Percentiles rank a stretch among this genome's conserved stretches.
These are phyloP conservation scores for Geotrichum aggregatum DNA, from an alignment of 1,139 yeast genomes.

Conservation along the genomic window DNA sequence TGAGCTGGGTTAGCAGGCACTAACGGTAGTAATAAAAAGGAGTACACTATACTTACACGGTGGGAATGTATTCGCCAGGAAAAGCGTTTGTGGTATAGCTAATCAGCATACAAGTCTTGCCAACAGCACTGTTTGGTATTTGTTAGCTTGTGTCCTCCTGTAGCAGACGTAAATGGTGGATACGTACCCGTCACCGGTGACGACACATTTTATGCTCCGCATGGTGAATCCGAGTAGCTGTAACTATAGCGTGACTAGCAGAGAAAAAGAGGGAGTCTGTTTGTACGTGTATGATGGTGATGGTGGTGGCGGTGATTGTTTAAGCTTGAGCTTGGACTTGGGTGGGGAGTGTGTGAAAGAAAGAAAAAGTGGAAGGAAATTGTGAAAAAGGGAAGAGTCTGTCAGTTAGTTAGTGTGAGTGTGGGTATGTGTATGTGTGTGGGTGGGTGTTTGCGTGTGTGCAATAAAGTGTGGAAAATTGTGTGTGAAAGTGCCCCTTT, in stretches of 20 bases:
- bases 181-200: conserved; percentile 77
- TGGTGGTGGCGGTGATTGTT: no score
- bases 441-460: no score
- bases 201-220: conserved; percentile 94
- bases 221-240: no score
- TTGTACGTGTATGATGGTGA: no score
- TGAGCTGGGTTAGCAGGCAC: background rate
- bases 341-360: no score
- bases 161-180: background rate
- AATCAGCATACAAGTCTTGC: conserved; percentile 83
- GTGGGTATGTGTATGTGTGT: no score
- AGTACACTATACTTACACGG: conserved; percentile 64
- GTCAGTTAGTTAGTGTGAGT: no score
- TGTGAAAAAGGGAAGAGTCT: no score
- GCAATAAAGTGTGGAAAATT: no score
- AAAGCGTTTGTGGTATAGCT: conserved; percentile 90
- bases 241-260: background rate
- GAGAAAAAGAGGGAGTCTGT: background rate
- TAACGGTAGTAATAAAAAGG: background rate
- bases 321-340: no score
- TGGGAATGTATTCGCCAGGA: conserved; percentile 93
- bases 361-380: no score
- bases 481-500: no score
- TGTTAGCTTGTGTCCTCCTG: background rate
- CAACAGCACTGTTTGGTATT: conserved; percentile 65